Conservation (phyloP, 495 filamentous ascomycete species). For the Tuber microsphaerosporum region DNA sequence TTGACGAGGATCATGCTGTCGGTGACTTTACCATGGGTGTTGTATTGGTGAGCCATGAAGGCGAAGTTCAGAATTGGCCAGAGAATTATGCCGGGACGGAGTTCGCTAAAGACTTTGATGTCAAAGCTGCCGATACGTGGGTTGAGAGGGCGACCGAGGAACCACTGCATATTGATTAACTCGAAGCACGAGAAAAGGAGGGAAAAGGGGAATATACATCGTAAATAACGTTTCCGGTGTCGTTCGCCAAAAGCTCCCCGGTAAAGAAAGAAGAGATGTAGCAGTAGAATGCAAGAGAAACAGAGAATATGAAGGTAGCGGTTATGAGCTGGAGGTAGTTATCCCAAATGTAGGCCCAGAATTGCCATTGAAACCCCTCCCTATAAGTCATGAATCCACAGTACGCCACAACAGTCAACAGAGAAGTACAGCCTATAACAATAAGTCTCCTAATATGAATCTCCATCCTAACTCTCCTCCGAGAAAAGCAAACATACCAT, state of each 20-base stretch:
- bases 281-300: conserved; percentile 60
- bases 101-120: conserved; percentile 83
- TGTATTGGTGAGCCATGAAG: conserved; percentile 82
- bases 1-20: conserved; percentile 82
- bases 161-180: conserved; percentile 51
- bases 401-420: conserved; percentile 60
- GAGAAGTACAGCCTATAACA: conserved; percentile 58
- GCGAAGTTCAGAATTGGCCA: conserved; percentile 84
- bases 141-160: conserved; percentile 94
- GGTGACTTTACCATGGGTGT: conserved; percentile 69
- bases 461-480: conserved; percentile 9
- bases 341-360: conserved; percentile 90
- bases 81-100: conserved; percentile 82
- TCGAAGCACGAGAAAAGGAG: background rate
- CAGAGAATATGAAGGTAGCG: conserved; percentile 68
- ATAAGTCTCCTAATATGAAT: conserved; percentile 41
- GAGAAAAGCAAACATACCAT: conserved; percentile 51
- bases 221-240: conserved; percentile 79
- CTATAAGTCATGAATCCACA: conserved; percentile 62
- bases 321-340: conserved; percentile 83
- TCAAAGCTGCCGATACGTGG: conserved; percentile 81
- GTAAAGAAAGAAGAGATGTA: conserved; percentile 73
- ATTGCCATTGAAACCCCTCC: conserved; percentile 70
- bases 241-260: conserved; percentile 70
- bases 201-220: conserved; percentile 45